A percentile compares a stretch with the other conserved stretches of the same genome.
Evolutionary conservation across 108 stramenopile species (phyloP).

Genomic region (Bacterosira constricta): DNA sequence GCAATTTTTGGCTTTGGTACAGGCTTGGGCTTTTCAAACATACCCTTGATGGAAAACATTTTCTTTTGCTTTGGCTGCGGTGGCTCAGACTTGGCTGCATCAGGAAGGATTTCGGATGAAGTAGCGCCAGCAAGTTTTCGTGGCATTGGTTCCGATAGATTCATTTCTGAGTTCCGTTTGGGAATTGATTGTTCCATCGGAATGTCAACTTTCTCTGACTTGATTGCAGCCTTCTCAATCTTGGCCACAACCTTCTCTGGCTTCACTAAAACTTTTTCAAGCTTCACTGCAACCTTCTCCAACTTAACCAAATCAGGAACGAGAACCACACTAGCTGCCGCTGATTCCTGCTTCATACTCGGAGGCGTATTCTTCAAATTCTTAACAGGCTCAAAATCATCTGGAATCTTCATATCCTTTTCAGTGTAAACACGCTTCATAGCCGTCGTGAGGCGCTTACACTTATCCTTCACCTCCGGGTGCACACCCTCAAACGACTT

Average conservation of each 20-base stretch:
- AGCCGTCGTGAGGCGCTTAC: conserved; percentile 47
- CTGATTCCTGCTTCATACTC: neutral
- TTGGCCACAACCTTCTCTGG: conserved; percentile 1
- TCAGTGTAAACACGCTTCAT: conserved; percentile 54
- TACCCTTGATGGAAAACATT: conserved; percentile 52
- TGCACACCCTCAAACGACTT: conserved; percentile 45
- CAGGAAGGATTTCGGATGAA: conserved; percentile 15
- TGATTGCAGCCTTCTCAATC: neutral
- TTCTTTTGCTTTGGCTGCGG: conserved; percentile 32
- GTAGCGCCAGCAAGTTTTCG: neutral
- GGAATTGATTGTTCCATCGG: neutral
- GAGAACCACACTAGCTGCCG: neutral
- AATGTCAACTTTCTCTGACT: neutral
- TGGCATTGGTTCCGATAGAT: neutral
- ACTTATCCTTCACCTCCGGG: conserved; percentile 40
- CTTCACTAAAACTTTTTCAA: neutral
- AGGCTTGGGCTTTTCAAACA: conserved; percentile 54
- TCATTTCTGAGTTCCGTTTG: conserved; percentile 6
- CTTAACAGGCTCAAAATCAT: conserved; percentile 53
- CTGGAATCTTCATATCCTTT: conserved; percentile 38
- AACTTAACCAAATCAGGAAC: neutral
- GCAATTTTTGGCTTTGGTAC: conserved; percentile 18
- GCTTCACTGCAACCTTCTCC: neutral
- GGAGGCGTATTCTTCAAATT: conserved; percentile 11
- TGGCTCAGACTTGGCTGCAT: conserved; percentile 31